These are phyloP conservation scores for Aegilops tauschii DNA, from an alignment of 176 grass and related monocot species.

Conservation along the genomic window DNA sequence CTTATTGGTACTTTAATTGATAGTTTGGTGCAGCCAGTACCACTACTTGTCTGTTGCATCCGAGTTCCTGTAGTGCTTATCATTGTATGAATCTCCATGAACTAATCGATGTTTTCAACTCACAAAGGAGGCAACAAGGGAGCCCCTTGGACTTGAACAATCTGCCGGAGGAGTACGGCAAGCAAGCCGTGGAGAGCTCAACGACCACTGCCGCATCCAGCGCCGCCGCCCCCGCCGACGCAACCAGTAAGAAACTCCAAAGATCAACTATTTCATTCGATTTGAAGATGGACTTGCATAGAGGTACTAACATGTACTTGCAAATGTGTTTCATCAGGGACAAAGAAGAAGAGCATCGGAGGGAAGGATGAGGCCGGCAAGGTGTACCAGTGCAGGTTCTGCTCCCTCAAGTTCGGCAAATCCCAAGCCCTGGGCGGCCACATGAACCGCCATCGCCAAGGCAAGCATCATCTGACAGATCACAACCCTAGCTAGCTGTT, in stretches of 20 bases:
- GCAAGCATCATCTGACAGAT: slow-evolving; percentile 32
- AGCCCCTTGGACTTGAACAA: slow-evolving; percentile 89
- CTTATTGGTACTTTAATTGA: not conserved
- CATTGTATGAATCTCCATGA: slow-evolving; percentile 20
- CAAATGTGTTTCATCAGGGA: slow-evolving; percentile 40
- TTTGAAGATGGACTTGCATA: not conserved
- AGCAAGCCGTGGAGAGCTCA: slow-evolving; percentile 87
- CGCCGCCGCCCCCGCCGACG: slow-evolving; percentile 25
- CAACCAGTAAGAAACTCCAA: slow-evolving; percentile 35
- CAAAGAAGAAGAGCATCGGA: slow-evolving; percentile 73
- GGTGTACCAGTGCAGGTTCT: slow-evolving; percentile 94
- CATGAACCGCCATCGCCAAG: slow-evolving; percentile 98
- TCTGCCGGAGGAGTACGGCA: slow-evolving; percentile 87
- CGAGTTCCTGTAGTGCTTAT: slow-evolving; percentile 15
- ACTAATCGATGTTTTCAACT: slow-evolving; percentile 26
- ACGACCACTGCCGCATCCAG: slow-evolving; percentile 77
- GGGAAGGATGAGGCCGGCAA: slow-evolving; percentile 72
- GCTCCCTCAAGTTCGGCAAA: slow-evolving; percentile 93
- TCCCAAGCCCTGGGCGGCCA: slow-evolving; percentile 98
- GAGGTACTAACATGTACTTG: not conserved
- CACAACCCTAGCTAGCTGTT: slow-evolving; percentile 7
- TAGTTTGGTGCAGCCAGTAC: not conserved
- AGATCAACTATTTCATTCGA: not conserved
- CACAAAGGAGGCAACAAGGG: slow-evolving; percentile 78
- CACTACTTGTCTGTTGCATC: slow-evolving; percentile 9